Evolutionary conservation across 306 rosid species (phyloP).

Genomic region (Rosa multiflora): DNA sequence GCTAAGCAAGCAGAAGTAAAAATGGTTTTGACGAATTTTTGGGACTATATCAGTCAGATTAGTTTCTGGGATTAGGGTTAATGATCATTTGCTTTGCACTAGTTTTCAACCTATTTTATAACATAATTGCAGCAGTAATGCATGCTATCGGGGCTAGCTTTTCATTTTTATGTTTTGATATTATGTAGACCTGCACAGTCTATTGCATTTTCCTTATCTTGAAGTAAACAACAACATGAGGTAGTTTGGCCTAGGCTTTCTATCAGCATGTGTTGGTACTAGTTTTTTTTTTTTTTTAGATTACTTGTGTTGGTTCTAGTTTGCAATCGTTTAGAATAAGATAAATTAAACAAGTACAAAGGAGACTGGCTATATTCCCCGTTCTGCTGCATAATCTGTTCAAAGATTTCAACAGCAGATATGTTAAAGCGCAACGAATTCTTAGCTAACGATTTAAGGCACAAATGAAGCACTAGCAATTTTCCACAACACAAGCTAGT

Average conservation of each 20-base stretch:
- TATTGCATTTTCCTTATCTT: background rate
- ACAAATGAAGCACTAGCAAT: background rate
- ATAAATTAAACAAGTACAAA: background rate
- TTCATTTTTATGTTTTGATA: too few species aligned
- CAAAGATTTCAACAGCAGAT: background rate
- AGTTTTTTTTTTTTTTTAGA: background rate
- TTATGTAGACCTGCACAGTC: too few species aligned
- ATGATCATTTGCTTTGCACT: too few species aligned
- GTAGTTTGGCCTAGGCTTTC: background rate
- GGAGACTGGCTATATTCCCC: background rate
- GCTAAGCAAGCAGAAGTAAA: slow-evolving; percentile 10
- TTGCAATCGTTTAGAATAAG: background rate
- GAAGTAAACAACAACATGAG: background rate
- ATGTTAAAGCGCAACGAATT: background rate
- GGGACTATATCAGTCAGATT: background rate
- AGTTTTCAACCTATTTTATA: too few species aligned
- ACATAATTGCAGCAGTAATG: too few species aligned
- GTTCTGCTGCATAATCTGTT: background rate
- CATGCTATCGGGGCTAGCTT: too few species aligned
- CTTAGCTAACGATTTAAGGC: background rate
- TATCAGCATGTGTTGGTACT: background rate
- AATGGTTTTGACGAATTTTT: background rate
- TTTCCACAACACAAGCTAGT: background rate
- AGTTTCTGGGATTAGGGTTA: background rate
- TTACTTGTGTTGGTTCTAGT: background rate